These are phyloP conservation scores for Cordyceps sp. DNA, from an alignment of 2,329 filamentous ascomycete species.

Conservation along the genomic window DNA sequence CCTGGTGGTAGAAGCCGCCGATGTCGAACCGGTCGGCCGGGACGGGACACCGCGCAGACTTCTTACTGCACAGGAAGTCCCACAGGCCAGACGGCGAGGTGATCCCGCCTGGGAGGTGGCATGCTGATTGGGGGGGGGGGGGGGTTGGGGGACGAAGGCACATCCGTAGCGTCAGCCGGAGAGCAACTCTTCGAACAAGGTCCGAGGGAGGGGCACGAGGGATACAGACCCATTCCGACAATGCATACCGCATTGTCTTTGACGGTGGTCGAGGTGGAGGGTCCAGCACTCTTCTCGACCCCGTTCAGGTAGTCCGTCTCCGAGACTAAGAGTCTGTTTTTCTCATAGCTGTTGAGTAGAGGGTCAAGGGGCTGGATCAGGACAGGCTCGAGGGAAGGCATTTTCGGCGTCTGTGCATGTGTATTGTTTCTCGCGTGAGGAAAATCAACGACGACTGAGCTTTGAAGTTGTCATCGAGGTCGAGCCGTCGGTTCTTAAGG, in stretches of 20 bases:
- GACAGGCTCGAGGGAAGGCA: background rate
- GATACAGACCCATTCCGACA: background rate
- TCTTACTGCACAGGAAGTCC: slow-evolving; percentile 3
- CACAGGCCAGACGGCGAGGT: slow-evolving; percentile 5
- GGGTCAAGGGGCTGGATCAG: background rate
- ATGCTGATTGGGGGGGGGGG: background rate
- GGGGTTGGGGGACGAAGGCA: background rate
- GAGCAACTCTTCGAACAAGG: too few species aligned
- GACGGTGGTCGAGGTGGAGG: background rate
- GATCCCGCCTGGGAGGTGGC: slow-evolving; percentile 6
- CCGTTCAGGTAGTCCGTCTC: background rate
- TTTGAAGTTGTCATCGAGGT: too few species aligned
- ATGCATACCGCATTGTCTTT: background rate
- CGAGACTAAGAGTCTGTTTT: background rate
- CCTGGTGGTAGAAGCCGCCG: slow-evolving; percentile 14
- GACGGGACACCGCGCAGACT: slow-evolving; percentile 1
- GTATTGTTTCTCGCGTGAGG: background rate
- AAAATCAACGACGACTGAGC: background rate
- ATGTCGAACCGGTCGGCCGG: slow-evolving; percentile 10
- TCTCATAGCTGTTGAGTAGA: background rate
- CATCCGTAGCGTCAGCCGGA: too few species aligned
- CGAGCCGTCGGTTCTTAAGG: too few species aligned
- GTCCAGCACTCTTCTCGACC: background rate
- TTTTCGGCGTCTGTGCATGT: background rate
- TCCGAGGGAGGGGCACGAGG: too few species aligned